Conservation (phyloP, 257 asterid species). For the Solanum pennellii region DNA sequence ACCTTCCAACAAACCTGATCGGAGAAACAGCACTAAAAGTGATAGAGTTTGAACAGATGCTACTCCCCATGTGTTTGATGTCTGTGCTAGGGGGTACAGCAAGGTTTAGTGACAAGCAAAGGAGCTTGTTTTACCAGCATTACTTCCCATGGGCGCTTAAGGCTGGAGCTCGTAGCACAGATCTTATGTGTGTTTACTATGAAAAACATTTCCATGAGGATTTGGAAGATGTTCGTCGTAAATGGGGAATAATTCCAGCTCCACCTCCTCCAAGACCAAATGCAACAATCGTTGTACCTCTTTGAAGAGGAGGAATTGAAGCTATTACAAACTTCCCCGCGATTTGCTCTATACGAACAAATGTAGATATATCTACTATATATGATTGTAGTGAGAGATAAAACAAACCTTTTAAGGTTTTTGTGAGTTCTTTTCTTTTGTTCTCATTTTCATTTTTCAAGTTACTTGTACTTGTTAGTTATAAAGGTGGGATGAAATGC, state of each 20-base stretch:
- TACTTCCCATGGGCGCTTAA: conserved; percentile 93
- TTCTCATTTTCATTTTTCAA: neutral
- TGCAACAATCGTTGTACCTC: conserved; percentile 1
- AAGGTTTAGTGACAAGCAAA: conserved; percentile 61
- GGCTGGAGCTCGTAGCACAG: conserved; percentile 70
- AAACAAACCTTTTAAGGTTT: neutral
- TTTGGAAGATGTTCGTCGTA: conserved; percentile 71
- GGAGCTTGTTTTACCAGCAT: conserved; percentile 73
- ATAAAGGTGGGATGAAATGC: neutral
- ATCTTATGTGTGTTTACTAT: conserved; percentile 78
- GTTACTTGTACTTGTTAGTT: neutral
- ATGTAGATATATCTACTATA: neutral
- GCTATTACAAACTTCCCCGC: neutral
- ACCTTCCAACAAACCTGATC: conserved; percentile 75
- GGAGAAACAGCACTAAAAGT: conserved; percentile 91
- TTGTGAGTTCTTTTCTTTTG: neutral
- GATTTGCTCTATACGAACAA: neutral
- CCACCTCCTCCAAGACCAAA: conserved; percentile 37
- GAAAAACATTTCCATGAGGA: conserved; percentile 83
- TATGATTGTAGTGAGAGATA: neutral
- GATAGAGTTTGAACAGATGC: conserved; percentile 90
- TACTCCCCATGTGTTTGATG: conserved; percentile 87
- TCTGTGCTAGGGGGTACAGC: conserved; percentile 83
- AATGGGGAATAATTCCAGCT: conserved; percentile 72
- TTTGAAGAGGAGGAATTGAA: conserved; percentile 3